Evolutionary conservation across 768 basidiomycete genomes (phyloP), one percentile per base, ranked within the genome.

Genomic region (Suillus luteus): DNA sequence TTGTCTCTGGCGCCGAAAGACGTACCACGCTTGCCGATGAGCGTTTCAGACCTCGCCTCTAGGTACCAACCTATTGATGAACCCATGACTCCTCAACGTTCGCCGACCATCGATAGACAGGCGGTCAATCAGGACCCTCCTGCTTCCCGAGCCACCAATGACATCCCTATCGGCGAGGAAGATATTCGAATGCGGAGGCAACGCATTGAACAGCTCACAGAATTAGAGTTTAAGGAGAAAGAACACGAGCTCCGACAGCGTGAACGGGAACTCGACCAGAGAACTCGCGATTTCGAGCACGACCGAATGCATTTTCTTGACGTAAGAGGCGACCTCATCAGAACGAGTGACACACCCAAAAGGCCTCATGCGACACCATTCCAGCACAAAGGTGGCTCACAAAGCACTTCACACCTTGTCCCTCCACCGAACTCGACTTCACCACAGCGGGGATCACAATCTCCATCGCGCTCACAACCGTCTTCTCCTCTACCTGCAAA

Each of bases 11-110:
- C 81, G 14, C 85, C 82, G 35, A 85, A 83, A 67, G 88, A 91
- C 58, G 68, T 88, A 12, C 89, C 89, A 40, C 84, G 85, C 19
- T 73, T 90, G 31, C 86, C 88, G 1, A 73, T 84, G 59, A 90
- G 86, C 51, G 90, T 91, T 31, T 83, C 80, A 10, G 81, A 85
- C 66, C 75, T 92, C 14, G 88, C 90, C 2, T 82, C 81, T 44
- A 84, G 85, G 38, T 92, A 90, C 66, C 82, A 85, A 67, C 73
- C 83, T 7, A 61, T 69, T 1, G 83, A 83, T 31, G 74, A 72
- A 14, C 80, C 78, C 52, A 68, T 76, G n/a, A 81, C 82, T 3
- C 81, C 85, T 19, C 78, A 77, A 15, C 66, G 65, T 7, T 82
- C 82, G 1, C 79, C 82, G 0, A 70, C 71, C 11, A 58, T 65